phyloP scores from a whole-genome alignment of 1,139 yeast species.

The Protomyces arabidopsidicola region DNA sequence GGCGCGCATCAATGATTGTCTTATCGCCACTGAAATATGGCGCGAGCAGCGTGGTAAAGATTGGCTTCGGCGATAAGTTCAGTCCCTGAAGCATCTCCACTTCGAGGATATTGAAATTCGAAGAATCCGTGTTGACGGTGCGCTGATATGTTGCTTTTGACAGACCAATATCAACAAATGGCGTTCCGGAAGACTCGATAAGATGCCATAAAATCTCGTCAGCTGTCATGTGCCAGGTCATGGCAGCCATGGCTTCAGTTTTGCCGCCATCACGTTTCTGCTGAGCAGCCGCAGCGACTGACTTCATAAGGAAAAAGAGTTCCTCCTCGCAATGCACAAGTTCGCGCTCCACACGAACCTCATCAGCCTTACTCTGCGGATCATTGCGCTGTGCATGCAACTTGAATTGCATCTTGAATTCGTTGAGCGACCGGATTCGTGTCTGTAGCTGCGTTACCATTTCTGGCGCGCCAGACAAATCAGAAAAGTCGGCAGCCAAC shows the following conservation, averaged over 20 bases:
- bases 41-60: slow-evolving; percentile 67
- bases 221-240: slow-evolving; percentile 62
- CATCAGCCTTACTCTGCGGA: slow-evolving; percentile 38
- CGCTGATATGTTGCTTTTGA: slow-evolving; percentile 61
- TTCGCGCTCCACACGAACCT: slow-evolving; percentile 34
- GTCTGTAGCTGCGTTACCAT: slow-evolving; percentile 55
- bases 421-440: slow-evolving; percentile 47
- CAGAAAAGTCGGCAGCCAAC: slow-evolving; percentile 63
- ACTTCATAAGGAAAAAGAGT: slow-evolving; percentile 61
- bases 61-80: slow-evolving; percentile 56
- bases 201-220: slow-evolving; percentile 72
- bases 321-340: slow-evolving; percentile 44
- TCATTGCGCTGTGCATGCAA: slow-evolving; percentile 37
- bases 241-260: slow-evolving; percentile 37
- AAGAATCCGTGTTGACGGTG: slow-evolving; percentile 57
- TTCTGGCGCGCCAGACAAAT: slow-evolving; percentile 53
- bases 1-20: slow-evolving; percentile 36
- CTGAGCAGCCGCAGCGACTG: slow-evolving; percentile 54
- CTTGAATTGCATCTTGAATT: slow-evolving; percentile 48
- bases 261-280: slow-evolving; percentile 41
- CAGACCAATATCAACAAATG: slow-evolving; percentile 68
- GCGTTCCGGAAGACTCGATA: slow-evolving; percentile 54
- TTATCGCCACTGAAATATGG: slow-evolving; percentile 43
- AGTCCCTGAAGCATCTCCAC: slow-evolving; percentile 67
- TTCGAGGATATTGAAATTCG: slow-evolving; percentile 55